Base-by-base conservation (phyloP, 495 filamentous ascomycete genomes). In the Lentithecium fluviatile region DNA sequence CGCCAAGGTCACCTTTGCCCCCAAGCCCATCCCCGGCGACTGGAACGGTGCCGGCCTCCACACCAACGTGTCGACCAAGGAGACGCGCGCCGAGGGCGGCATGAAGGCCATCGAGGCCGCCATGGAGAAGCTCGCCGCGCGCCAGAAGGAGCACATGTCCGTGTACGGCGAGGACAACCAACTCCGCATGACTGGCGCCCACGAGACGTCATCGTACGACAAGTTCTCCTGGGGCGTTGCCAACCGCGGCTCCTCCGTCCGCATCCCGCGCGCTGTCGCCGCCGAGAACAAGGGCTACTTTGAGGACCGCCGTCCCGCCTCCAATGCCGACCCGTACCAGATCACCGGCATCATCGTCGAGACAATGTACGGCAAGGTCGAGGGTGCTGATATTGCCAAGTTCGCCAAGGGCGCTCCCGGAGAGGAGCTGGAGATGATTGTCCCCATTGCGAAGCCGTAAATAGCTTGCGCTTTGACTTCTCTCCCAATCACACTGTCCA, bases 21-120 rank as follows among this genome's bases (percentile, higher is more conserved):
- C 94, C 73, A 98, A 98, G 87, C 94, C 94, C 67, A 95, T 98
- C 75, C 89, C 91, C 63, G 94, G 94, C 73, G 91, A 97, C 80
- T 98, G 94, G 94, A 98, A 98, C 84, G 95, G 94, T 74, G 92
- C 94, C 61, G 94, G 94, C 80, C 90, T 98, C 42, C 94, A 98
- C 85, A 87, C 80, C 86, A 92, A 97, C 82, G 91, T 96, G 73
- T 95, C 89, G 38, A 90, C 88, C 70, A 82, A 83, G 75, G 83
- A 84, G 65, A 98, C 90, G 81, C 90, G 94, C 70, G 82, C 80
- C 52, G 90, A 95, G 64, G 90, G 91, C 73, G 95, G 95, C 76
- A 95, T 97, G 86, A 95, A 95, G 85, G 71, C 76, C 75, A 96
- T 96, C 67, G 88, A 94, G 80, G 82, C 80, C 53, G 83, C 83